Base-by-base conservation (phyloP, 2,329 filamentous ascomycete genomes). In the Talaromyces pinophilus region DNA sequence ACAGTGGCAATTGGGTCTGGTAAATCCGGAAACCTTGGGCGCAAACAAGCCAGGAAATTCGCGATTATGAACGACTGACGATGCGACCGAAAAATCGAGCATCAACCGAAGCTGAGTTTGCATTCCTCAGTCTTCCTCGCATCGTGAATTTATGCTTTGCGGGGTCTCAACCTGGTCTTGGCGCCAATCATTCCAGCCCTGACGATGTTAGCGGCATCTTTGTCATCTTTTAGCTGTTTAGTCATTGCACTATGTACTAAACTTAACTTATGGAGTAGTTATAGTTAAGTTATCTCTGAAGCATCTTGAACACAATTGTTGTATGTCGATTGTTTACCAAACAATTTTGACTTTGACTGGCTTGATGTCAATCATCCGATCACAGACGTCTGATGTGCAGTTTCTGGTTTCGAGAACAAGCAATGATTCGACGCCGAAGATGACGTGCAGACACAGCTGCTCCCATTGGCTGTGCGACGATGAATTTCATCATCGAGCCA, bases 61-160 rank as follows among this genome's bases (percentile, higher is more conserved):
- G 52, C 30, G n/a, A 10, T n/a, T 55, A 35, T 19, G 17, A 19
- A 8, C 30, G 2, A 57, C 5, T 22, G n/a, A 38, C 19, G 30
- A 13, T 38, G 30, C 54, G 33, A 38, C 54, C 11, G 54, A 13
- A 25, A 40, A 38, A 57, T 13, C 19, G 33, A 57, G 54, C 54
- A 8, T 17, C 54, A 15, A 4, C 2, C 19, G n/a, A 40, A 33
- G 54, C 33, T 38, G n/a, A 22, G 11, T 15, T 38, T 33, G 30
- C 54, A 17, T 57, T 57, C 54, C n/a, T 22, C n/a, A 15, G 30
- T 38, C 33, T 33, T 35, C 7, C 28, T 54, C 33, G 30, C 13
- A 38, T 57, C 54, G 33, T 57, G 13, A 6, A 13, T 57, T 57
- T 38, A 35, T 38, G 30, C 52, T 57, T 57, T 40, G 54, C 54